Percentiles rank a stretch among this genome's conserved stretches.
Evolutionary conservation across 495 filamentous ascomycete genomes (phyloP).

Genomic region (Tetracladium setigerum): DNA sequence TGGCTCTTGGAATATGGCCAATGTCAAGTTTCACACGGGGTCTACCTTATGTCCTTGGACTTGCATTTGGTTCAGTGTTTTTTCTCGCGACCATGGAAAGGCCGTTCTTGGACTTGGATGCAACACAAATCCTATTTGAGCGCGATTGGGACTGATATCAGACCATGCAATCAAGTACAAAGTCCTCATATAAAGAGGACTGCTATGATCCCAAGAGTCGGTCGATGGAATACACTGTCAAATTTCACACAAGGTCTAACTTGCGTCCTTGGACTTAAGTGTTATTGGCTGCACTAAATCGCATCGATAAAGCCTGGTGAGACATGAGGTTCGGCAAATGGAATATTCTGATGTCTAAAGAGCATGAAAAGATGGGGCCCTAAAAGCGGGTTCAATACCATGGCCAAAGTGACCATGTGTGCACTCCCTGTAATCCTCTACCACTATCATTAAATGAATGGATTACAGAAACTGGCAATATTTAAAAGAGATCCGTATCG

Average conservation of each 20-base stretch:
- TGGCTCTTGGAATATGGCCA: constrained; percentile 52
- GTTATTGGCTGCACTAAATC: no score
- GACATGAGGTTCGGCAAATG: no score
- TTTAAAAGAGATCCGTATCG: no score
- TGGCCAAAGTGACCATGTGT: no score
- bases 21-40: constrained; percentile 33
- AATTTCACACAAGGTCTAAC: constrained; percentile 29
- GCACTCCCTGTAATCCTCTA: no score
- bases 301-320: no score
- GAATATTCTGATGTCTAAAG: no score
- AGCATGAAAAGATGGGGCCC: no score
- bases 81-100: constrained; percentile 20
- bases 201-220: constrained; percentile 22
- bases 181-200: constrained; percentile 1
- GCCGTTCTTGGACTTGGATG: constrained; percentile 36
- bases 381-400: no score
- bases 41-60: constrained; percentile 32
- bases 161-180: constrained; percentile 48
- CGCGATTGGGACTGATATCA: constrained; percentile 34
- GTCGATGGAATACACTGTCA: constrained; percentile 47
- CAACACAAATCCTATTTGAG: no score
- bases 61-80: constrained; percentile 9
- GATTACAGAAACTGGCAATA: no score
- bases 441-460: no score
- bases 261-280: constrained; percentile 33